A percentile compares a stretch with the other conserved stretches of the same genome.
Evolutionary conservation across 805 yeast species (phyloP).

Genomic region (Metschnikowia amazonensis): DNA sequence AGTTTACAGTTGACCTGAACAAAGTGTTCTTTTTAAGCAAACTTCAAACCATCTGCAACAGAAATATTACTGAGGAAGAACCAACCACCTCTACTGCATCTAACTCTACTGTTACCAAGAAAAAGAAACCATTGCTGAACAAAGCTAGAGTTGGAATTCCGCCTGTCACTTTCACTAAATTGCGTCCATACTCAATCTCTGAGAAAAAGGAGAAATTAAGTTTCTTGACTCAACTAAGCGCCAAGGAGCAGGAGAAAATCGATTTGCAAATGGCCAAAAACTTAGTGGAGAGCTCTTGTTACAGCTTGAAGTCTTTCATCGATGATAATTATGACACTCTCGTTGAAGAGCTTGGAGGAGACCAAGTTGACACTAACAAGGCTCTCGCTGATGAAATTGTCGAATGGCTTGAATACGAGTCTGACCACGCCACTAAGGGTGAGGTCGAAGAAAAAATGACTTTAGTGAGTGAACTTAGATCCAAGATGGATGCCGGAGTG

Average conservation of each 20-base stretch:
- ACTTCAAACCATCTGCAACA: constrained; percentile 44
- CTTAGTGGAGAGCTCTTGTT: constrained; percentile 67
- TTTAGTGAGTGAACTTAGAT: constrained; percentile 19
- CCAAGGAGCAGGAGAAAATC: constrained; percentile 52
- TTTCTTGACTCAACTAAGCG: constrained; percentile 51
- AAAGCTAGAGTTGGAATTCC: constrained; percentile 32
- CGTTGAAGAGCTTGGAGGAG: constrained; percentile 36
- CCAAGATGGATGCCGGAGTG: constrained; percentile 31
- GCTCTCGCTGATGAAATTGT: constrained; percentile 44
- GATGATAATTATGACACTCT: constrained; percentile 48
- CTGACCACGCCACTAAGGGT: constrained; percentile 45
- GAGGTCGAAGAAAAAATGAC: constrained; percentile 26
- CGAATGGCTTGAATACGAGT: constrained; percentile 78
- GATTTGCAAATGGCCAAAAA: constrained; percentile 59
- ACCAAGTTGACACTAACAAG: constrained; percentile 29
- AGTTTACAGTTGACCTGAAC: constrained; percentile 45
- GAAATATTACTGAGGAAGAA: constrained; percentile 16
- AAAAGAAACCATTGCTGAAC: constrained; percentile 18
- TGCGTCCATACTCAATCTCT: constrained; percentile 31
- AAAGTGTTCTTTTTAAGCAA: constrained; percentile 46
- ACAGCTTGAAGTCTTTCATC: constrained; percentile 58
- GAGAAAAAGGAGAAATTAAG: constrained; percentile 43
- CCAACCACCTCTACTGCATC: not conserved
- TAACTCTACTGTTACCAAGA: constrained; percentile 16
- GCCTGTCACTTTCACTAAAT: constrained; percentile 44